Evolutionary conservation across 345 rosid genomes (phyloP).

Genomic region (Eucalyptus urophylla): DNA sequence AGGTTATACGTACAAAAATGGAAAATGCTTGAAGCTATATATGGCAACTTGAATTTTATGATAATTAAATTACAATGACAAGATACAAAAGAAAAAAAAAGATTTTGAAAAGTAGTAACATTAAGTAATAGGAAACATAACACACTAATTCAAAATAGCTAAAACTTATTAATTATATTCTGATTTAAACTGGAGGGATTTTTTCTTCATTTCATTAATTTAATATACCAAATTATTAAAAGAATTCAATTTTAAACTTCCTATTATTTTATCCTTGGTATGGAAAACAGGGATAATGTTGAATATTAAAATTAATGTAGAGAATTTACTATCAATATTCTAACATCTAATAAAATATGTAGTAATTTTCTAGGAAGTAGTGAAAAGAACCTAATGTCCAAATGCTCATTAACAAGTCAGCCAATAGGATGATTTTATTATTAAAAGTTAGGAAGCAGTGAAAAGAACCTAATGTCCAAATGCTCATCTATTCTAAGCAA

Average conservation of each 20-base stretch:
- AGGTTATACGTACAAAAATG: not conserved
- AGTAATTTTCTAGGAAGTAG: accelerated
- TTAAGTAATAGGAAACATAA: not conserved
- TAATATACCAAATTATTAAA: too few relatives aligned
- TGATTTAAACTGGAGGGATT: not conserved
- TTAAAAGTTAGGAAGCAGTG: not conserved
- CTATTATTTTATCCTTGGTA: too few relatives aligned
- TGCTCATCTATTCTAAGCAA: not conserved
- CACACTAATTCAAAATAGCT: too few relatives aligned
- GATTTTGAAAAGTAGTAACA: not conserved
- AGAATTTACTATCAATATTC: not conserved
- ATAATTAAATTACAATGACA: not conserved
- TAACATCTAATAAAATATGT: not conserved
- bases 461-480: too few relatives aligned
- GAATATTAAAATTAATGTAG: not conserved
- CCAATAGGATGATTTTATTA: too few relatives aligned
- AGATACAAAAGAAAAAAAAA: not conserved
- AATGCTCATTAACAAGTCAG: not conserved
- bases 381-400: not conserved
- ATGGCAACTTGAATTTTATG: not conserved
- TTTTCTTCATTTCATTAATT: not conserved
- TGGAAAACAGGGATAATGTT: not conserved
- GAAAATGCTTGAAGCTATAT: not conserved
- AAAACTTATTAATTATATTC: too few relatives aligned
- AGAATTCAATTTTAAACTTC: too few relatives aligned